A percentile compares a stretch with the other conserved stretches of the same genome.
Evolutionary conservation across 805 yeast genomes (phyloP).

Genomic region (Starmerella tilneyi): DNA sequence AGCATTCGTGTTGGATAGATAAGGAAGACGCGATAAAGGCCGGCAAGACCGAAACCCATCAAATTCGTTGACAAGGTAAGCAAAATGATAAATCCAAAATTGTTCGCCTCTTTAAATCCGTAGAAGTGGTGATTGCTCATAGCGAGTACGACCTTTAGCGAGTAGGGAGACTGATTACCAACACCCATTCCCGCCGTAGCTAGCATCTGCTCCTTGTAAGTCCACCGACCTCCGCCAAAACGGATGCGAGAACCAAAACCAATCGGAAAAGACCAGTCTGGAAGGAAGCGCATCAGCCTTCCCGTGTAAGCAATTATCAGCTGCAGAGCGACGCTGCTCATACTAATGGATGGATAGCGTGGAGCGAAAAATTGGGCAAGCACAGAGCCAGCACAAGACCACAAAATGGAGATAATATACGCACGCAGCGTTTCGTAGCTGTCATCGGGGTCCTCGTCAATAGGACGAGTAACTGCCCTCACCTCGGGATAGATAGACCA

Average conservation of each 20-base stretch:
- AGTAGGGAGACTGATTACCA: slow-evolving; percentile 22
- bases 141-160: slow-evolving; percentile 27
- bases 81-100: slow-evolving; percentile 45
- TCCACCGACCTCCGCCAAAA: slow-evolving; percentile 51
- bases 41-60: slow-evolving; percentile 58
- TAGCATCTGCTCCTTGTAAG: slow-evolving; percentile 21
- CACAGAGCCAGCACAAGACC: slow-evolving; percentile 46
- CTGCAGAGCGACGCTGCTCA: slow-evolving; percentile 46
- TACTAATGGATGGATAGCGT: slow-evolving; percentile 44
- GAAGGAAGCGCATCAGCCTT: slow-evolving; percentile 30
- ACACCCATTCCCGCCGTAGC: slow-evolving; percentile 22
- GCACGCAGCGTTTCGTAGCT: slow-evolving; percentile 43
- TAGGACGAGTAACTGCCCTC: slow-evolving; percentile 45
- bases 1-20: slow-evolving; percentile 43
- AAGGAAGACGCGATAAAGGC: slow-evolving; percentile 47
- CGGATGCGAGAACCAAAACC: slow-evolving; percentile 6
- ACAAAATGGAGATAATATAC: slow-evolving; percentile 40
- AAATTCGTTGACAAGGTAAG: slow-evolving; percentile 47
- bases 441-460: slow-evolving; percentile 38
- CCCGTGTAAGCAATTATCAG: slow-evolving; percentile 54
- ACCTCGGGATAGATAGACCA: slow-evolving; percentile 54
- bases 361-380: slow-evolving; percentile 48
- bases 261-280: slow-evolving; percentile 12
- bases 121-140: slow-evolving; percentile 26
- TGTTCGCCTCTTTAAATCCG: slow-evolving; percentile 18